Evolutionary conservation across 768 basidiomycete genomes (phyloP).

Genomic region (Serendipita sp.): DNA sequence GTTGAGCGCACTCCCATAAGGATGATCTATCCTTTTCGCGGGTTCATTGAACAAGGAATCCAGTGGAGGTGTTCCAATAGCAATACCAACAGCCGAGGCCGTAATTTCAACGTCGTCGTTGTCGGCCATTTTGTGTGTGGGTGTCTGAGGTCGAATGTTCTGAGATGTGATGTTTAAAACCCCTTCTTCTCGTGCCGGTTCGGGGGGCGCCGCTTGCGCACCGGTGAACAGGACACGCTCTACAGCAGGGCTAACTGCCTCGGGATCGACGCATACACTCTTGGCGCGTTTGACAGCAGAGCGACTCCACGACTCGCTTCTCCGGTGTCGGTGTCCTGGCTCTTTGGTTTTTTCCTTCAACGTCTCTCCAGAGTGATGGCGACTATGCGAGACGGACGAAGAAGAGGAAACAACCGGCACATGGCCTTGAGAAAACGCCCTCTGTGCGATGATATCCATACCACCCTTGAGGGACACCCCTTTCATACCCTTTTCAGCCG

Average conservation of each 20-base stretch:
- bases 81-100: conserved; percentile 24
- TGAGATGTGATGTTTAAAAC: background rate
- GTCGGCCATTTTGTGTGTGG: background rate
- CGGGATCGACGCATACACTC: background rate
- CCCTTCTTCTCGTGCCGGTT: background rate
- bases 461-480: background rate
- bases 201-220: background rate
- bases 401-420: background rate
- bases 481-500: background rate
- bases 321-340: background rate
- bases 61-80: conserved; percentile 24
- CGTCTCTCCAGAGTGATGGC: conserved; percentile 1
- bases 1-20: conserved; percentile 14
- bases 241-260: background rate
- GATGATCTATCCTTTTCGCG: conserved; percentile 11
- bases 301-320: conserved; percentile 3
- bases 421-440: conserved; percentile 1
- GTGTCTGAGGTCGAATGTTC: background rate
- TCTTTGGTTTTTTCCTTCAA: background rate
- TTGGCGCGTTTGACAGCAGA: background rate
- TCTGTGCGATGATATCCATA: background rate
- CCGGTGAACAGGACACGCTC: background rate
- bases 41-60: conserved; percentile 13
- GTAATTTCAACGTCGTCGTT: background rate
- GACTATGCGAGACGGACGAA: background rate